Percentiles rank a stretch among this genome's conserved stretches.
Evolutionary conservation across 208 protist genomes (phyloP).

Genomic region (Kentomonas sorsogonicus): DNA sequence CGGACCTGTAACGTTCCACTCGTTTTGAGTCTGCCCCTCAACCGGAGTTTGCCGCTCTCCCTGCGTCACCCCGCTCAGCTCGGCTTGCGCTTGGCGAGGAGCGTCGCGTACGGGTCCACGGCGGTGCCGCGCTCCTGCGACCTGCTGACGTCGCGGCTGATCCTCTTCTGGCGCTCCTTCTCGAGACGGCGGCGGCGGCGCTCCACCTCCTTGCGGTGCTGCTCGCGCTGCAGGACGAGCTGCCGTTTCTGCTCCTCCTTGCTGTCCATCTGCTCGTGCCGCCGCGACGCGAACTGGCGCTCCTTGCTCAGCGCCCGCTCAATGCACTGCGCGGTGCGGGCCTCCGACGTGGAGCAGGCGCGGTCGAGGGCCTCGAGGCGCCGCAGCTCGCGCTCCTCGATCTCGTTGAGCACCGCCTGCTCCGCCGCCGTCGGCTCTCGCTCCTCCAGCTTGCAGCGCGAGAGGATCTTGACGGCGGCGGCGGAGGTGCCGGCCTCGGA

Average conservation of each 20-base stretch:
- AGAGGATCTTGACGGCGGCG: constrained; percentile 43
- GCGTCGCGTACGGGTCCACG: constrained; percentile 20
- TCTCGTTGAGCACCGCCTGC: constrained; percentile 36
- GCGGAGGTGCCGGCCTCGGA: constrained; percentile 12
- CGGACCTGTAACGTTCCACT: no score
- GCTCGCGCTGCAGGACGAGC: constrained; percentile 20
- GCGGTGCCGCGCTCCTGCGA: constrained; percentile 16
- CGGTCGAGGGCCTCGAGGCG: constrained; percentile 32
- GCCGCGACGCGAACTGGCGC: constrained; percentile 8
- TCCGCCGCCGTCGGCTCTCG: constrained; percentile 34
- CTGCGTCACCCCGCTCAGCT: no score
- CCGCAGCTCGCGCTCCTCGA: constrained; percentile 49
- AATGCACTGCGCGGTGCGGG: constrained; percentile 28
- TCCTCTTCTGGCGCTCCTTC: constrained; percentile 18
- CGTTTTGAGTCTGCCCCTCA: no score
- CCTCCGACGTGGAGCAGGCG: constrained; percentile 24
- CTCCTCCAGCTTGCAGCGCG: constrained; percentile 29
- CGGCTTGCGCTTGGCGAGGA: constrained; percentile 17
- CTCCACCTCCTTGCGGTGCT: constrained; percentile 20
- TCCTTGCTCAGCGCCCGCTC: constrained; percentile 29
- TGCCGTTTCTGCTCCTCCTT: constrained; percentile 21
- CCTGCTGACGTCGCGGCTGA: constrained; percentile 22
- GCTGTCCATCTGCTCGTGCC: constrained; percentile 27
- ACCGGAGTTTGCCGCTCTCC: no score
- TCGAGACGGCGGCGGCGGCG: constrained; percentile 20